A percentile compares a stretch with the other conserved stretches of the same genome.
phyloP scores from a whole-genome alignment of 2,329 filamentous ascomycete species.

The Harringtonia lauricola region DNA sequence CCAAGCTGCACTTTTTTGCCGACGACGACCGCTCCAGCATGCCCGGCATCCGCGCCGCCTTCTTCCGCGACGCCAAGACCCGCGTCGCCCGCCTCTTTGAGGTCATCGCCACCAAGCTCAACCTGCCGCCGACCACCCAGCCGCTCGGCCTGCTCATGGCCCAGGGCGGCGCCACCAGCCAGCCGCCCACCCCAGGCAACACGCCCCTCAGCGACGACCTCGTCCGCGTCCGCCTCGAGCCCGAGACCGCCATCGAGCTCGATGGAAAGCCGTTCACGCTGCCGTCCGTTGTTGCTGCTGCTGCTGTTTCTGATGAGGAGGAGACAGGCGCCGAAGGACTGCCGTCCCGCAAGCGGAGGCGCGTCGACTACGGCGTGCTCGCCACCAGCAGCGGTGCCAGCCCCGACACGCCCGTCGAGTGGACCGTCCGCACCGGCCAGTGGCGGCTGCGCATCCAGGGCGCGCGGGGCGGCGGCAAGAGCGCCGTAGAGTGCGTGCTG shows the following conservation, averaged over 20 bases:
- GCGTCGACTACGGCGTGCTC: constrained; percentile 19
- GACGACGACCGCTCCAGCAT: neutral
- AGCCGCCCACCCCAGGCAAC: constrained; percentile 55
- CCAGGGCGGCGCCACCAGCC: constrained; percentile 48
- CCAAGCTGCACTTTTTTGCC: constrained; percentile 37
- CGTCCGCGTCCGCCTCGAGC: constrained; percentile 52
- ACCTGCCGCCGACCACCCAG: constrained; percentile 46
- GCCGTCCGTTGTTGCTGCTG: neutral
- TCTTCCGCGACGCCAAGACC: constrained; percentile 59
- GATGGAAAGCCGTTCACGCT: constrained; percentile 40
- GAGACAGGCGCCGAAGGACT: too few species aligned
- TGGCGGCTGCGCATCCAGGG: constrained; percentile 60
- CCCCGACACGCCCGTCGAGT: constrained; percentile 19
- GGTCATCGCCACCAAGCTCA: constrained; percentile 72
- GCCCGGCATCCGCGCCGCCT: constrained; percentile 49
- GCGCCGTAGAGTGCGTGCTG: constrained; percentile 57
- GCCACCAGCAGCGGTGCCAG: constrained; percentile 32
- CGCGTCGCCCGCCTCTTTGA: constrained; percentile 65
- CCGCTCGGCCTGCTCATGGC: constrained; percentile 58
- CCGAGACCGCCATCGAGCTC: constrained; percentile 46
- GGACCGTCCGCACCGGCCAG: constrained; percentile 58
- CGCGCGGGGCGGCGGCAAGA: constrained; percentile 34
- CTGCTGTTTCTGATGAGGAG: constrained; percentile 15
- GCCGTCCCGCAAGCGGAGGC: constrained; percentile 16
- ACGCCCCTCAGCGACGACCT: constrained; percentile 59